Conservation (phyloP, 176 grass and related monocot species). For the Pontederia crassipes region DNA sequence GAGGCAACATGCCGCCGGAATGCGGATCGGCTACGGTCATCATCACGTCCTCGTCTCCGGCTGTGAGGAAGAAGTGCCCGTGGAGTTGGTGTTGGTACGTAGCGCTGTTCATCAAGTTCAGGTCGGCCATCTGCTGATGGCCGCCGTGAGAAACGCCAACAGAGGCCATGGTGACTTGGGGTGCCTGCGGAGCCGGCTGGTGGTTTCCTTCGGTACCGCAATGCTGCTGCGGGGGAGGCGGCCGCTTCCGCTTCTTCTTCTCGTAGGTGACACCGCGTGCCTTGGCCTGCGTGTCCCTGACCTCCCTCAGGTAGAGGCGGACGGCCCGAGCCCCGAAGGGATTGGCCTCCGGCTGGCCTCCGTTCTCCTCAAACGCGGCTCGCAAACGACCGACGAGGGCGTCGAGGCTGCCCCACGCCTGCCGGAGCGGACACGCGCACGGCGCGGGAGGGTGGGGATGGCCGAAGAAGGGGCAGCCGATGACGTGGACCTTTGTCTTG, state of each 20-base stretch:
- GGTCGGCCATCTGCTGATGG: too few species aligned
- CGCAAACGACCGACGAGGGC: constrained; percentile 56
- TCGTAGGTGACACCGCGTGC: constrained; percentile 1
- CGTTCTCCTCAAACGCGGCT: constrained; percentile 68
- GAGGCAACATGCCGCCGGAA: neutral
- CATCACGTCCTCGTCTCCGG: neutral
- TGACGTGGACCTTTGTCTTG: constrained; percentile 59
- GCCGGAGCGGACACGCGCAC: too few species aligned
- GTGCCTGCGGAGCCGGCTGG: too few species aligned
- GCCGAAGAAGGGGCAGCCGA: constrained; percentile 53
- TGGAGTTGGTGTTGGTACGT: neutral
- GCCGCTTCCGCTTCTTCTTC: neutral
- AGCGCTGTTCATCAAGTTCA: neutral
- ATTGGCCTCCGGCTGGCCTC: constrained; percentile 44
- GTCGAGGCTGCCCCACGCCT: too few species aligned
- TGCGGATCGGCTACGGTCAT: neutral
- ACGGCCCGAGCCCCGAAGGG: constrained; percentile 59
- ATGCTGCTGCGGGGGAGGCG: neutral
- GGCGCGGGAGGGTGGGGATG: constrained; percentile 14
- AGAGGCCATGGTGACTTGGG: too few species aligned
- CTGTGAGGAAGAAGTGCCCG: neutral
- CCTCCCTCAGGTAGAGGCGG: constrained; percentile 52
- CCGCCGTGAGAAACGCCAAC: too few species aligned
- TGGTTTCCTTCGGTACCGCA: neutral
- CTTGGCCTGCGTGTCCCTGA: constrained; percentile 13